Evolutionary conservation across 2,329 filamentous ascomycete species (phyloP).

Genomic region (Dactylellina drechsleri): DNA sequence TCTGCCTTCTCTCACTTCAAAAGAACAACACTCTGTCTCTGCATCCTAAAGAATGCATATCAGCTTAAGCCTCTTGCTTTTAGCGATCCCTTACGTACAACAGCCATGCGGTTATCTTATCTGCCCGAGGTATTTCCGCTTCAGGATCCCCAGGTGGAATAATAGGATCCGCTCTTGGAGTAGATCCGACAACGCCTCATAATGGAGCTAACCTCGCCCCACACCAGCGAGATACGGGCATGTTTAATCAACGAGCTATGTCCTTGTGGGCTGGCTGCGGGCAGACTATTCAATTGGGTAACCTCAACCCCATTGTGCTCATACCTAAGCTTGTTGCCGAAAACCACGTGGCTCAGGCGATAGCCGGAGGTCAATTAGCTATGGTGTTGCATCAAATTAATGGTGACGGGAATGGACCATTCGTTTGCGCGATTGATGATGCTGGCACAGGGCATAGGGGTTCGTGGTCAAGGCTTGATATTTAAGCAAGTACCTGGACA

Average conservation of each 20-base stretch:
- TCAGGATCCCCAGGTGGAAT: not conserved
- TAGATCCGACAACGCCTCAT: not conserved
- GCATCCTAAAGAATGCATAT: too few relatives aligned
- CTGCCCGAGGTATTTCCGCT: not conserved
- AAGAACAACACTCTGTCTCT: too few relatives aligned
- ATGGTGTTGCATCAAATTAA: slow-evolving; percentile 27
- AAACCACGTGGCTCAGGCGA: not conserved
- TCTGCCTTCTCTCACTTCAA: too few relatives aligned
- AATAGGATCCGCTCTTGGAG: not conserved
- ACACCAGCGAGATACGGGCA: not conserved
- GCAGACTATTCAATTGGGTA: not conserved
- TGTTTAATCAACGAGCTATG: slow-evolving; percentile 6
- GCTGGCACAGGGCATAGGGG: not conserved
- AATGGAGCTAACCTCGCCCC: not conserved
- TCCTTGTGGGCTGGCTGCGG: not conserved
- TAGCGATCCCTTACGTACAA: not conserved
- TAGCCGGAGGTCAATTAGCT: slow-evolving; percentile 4
- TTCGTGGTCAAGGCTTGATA: not conserved
- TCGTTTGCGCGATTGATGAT: slow-evolving; percentile 22
- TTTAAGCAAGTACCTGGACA: slow-evolving; percentile 14
- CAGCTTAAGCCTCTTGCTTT: too few relatives aligned
- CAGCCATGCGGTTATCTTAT: not conserved
- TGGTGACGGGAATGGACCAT: slow-evolving; percentile 33
- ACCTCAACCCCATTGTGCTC: not conserved
- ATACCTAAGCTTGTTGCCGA: not conserved